Evolutionary conservation across 176 grass and related monocot species (phyloP).

Genomic region (Cenchrus purpureus): DNA sequence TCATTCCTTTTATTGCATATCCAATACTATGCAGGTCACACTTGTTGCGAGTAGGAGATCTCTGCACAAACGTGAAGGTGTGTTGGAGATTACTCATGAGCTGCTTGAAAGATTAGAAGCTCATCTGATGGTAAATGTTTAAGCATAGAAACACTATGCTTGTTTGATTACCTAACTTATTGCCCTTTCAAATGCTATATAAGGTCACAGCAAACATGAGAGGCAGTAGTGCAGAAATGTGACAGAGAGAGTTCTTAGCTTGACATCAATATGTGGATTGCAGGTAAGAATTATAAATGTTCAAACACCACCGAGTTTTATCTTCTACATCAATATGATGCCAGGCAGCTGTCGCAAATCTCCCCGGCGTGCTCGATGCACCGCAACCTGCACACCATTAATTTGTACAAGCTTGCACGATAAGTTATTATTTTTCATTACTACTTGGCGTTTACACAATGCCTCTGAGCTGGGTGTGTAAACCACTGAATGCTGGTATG

Average conservation of each 20-base stretch:
- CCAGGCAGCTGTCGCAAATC: no score
- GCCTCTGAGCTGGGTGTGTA: neutral
- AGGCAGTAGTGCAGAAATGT: constrained; percentile 85
- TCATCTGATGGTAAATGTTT: constrained; percentile 75
- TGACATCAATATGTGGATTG: constrained; percentile 81
- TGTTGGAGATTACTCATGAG: constrained; percentile 87
- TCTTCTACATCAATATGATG: neutral
- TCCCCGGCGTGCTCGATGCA: no score
- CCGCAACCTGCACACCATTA: no score
- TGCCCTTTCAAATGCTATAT: constrained; percentile 35
- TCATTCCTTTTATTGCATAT: neutral
- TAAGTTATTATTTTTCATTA: neutral
- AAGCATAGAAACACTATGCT: neutral
- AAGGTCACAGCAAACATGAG: constrained; percentile 99
- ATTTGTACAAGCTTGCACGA: neutral
- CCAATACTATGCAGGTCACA: constrained; percentile 62
- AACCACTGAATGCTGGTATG: neutral
- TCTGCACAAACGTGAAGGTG: constrained; percentile 68
- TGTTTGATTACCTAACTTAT: constrained; percentile 18
- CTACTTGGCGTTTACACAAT: neutral
- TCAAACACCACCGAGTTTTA: neutral
- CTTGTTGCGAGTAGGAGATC: constrained; percentile 88
- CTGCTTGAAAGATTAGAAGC: constrained; percentile 98
- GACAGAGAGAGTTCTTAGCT: constrained; percentile 79
- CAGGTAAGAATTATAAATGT: constrained; percentile 59